Evolutionary conservation across 805 yeast species (phyloP).

Genomic region (Scheffersomyces stipitis): DNA sequence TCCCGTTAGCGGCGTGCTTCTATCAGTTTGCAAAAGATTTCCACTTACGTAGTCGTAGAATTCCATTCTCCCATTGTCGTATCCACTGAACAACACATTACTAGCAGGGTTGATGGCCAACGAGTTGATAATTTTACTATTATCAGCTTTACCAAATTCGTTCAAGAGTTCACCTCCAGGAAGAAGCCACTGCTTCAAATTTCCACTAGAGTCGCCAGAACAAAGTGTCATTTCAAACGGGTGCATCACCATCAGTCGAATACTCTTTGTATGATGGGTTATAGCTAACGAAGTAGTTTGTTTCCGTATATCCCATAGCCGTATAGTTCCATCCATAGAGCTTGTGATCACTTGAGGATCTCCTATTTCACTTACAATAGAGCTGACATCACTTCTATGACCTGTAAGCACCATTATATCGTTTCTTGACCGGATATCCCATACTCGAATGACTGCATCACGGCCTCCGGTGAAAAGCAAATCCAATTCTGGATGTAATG

Average conservation of each 20-base stretch:
- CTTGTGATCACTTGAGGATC: slow-evolving; percentile 87
- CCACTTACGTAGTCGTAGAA: slow-evolving; percentile 81
- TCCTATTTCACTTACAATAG: slow-evolving; percentile 62
- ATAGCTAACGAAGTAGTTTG: slow-evolving; percentile 69
- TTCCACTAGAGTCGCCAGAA: slow-evolving; percentile 76
- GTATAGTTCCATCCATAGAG: slow-evolving; percentile 80
- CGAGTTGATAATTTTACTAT: slow-evolving; percentile 61
- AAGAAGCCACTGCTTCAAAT: slow-evolving; percentile 74
- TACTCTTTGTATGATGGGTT: slow-evolving; percentile 83
- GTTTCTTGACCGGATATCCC: slow-evolving; percentile 87
- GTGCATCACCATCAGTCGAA: slow-evolving; percentile 69
- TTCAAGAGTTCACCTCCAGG: slow-evolving; percentile 70
- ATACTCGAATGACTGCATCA: slow-evolving; percentile 80
- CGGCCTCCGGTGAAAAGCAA: slow-evolving; percentile 84
- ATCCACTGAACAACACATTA: slow-evolving; percentile 71
- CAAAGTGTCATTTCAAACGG: slow-evolving; percentile 73
- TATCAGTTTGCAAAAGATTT: slow-evolving; percentile 51
- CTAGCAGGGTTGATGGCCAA: slow-evolving; percentile 62
- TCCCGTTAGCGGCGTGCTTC: slow-evolving; percentile 66
- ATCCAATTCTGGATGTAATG: slow-evolving; percentile 84
- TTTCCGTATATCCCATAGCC: slow-evolving; percentile 88
- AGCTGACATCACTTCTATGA: slow-evolving; percentile 72
- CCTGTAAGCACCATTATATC: slow-evolving; percentile 80
- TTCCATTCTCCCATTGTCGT: slow-evolving; percentile 76
- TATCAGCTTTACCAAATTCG: slow-evolving; percentile 53